phyloP scores from a whole-genome alignment of 2,329 filamentous ascomycete species.

The Exophiala calicioides region DNA sequence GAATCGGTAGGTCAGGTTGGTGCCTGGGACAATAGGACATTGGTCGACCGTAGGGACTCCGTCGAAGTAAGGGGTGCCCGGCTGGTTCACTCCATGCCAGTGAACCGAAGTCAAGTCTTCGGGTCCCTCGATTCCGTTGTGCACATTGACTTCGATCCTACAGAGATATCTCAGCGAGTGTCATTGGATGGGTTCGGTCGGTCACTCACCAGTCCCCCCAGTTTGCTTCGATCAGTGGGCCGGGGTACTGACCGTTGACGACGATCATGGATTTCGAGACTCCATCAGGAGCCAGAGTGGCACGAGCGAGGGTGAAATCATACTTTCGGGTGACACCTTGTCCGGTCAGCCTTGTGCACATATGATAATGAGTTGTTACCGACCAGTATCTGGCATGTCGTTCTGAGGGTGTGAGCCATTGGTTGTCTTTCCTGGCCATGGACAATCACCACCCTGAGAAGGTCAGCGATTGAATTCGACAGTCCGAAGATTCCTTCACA shows the following conservation, averaged over 20 bases:
- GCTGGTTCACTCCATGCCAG: conserved; percentile 33
- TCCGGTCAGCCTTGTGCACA: conserved; percentile 8
- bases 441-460: conserved; percentile 23
- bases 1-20: conserved; percentile 38
- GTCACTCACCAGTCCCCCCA: conserved; percentile 38
- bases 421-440: conserved; percentile 19
- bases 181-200: neutral
- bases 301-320: conserved; percentile 22
- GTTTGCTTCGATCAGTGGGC: conserved; percentile 38
- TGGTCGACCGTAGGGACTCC: conserved; percentile 29
- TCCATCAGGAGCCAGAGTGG: conserved; percentile 30
- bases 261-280: conserved; percentile 41
- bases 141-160: conserved; percentile 36
- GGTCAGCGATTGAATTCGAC: neutral
- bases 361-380: neutral
- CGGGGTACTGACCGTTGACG: conserved; percentile 43
- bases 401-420: conserved; percentile 16
- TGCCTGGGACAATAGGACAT: conserved; percentile 29
- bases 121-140: conserved; percentile 37
- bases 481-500: neutral
- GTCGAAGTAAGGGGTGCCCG: conserved; percentile 29
- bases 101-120: conserved; percentile 43
- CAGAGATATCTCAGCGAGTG: conserved; percentile 16
- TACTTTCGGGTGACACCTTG: conserved; percentile 27
- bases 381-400: conserved; percentile 25